phyloP scores from a whole-genome alignment of 2,329 filamentous ascomycete species.

The Emericellopsis cladophorae region DNA sequence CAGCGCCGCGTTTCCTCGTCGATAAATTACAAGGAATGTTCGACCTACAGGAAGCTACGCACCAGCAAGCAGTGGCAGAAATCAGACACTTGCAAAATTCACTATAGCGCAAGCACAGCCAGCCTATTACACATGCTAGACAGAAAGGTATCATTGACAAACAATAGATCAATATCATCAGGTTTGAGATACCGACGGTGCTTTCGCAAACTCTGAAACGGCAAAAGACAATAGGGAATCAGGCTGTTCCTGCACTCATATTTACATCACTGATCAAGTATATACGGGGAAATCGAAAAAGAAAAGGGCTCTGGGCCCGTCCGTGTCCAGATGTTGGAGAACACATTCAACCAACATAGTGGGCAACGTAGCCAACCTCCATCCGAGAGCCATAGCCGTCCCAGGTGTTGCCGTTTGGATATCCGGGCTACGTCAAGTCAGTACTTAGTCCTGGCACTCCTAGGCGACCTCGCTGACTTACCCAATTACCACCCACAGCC shows the following conservation, averaged over 20 bases:
- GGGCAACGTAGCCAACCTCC: constrained; percentile 11
- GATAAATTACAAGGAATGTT: constrained; percentile 21
- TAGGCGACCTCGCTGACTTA: constrained; percentile 13
- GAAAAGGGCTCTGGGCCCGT: neutral
- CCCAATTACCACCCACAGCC: constrained; percentile 36
- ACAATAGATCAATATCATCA: neutral
- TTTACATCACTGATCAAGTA: neutral
- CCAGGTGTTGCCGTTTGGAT: constrained; percentile 24
- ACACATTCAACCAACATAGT: constrained; percentile 4
- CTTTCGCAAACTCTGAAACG: neutral
- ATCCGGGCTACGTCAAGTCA: constrained; percentile 19
- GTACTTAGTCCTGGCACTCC: neutral
- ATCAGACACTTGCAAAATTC: constrained; percentile 1
- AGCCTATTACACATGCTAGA: too few species aligned
- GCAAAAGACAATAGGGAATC: neutral
- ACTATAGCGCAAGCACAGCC: too few species aligned
- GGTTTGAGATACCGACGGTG: neutral
- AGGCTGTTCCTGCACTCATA: neutral
- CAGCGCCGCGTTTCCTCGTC: constrained; percentile 26
- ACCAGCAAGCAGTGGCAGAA: neutral
- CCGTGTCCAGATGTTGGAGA: too few species aligned
- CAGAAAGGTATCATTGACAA: neutral
- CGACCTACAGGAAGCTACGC: constrained; percentile 15
- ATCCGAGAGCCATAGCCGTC: constrained; percentile 18
- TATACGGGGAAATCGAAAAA: neutral